phyloP scores from a whole-genome alignment of 345 rosid species.

The Moricandia moricandioides region DNA sequence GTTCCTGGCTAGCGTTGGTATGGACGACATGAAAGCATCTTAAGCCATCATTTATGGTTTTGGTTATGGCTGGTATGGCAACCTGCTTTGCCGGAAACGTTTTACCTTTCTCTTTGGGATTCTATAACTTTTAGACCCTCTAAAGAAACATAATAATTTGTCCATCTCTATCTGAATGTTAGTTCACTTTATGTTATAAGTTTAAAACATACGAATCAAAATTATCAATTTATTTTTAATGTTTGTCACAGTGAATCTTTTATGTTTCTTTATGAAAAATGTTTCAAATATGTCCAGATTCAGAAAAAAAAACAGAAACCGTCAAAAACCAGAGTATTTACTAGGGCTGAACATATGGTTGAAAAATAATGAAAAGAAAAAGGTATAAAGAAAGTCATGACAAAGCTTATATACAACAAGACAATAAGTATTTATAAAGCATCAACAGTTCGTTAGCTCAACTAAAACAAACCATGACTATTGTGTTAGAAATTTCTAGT shows the following conservation, averaged over 20 bases:
- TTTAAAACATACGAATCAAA: constrained; percentile 6
- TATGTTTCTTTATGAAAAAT: background rate
- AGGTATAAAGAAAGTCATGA: no score
- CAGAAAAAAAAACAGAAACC: no score
- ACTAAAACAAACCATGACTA: no score
- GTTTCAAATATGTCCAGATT: background rate
- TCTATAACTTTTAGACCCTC: constrained; percentile 10
- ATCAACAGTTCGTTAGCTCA: no score
- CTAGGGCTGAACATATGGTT: no score
- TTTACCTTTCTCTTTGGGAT: background rate
- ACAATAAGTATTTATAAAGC: no score
- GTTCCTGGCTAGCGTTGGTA: constrained; percentile 83
- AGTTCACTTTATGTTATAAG: constrained; percentile 14
- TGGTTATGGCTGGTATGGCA: background rate
- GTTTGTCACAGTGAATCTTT: background rate
- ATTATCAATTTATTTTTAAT: background rate
- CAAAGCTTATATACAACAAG: no score
- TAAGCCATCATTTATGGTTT: constrained; percentile 20
- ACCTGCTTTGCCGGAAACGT: constrained; percentile 16
- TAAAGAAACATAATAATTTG: constrained; percentile 26
- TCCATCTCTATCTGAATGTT: constrained; percentile 16
- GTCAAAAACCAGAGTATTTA: no score
- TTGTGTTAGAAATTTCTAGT: no score
- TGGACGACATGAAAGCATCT: constrained; percentile 90
- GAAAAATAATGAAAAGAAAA: no score